phyloP scores from a whole-genome alignment of 2,329 filamentous ascomycete species.

The Dothideomycetes sp. region DNA sequence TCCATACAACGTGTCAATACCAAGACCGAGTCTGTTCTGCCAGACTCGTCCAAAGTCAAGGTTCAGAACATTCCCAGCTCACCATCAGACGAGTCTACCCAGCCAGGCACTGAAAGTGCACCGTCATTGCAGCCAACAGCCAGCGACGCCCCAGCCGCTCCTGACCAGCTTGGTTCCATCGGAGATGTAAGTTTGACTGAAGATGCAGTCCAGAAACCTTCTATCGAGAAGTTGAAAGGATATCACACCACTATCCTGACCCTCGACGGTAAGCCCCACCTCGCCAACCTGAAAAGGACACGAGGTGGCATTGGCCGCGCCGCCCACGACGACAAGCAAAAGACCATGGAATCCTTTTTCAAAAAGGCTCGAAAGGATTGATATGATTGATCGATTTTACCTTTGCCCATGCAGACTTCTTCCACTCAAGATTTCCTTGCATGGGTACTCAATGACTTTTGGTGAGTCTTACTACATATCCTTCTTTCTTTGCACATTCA shows the following conservation, averaged over 20 bases:
- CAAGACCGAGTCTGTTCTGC: background rate
- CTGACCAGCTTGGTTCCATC: background rate
- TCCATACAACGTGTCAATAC: background rate
- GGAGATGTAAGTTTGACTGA: slow-evolving; percentile 8
- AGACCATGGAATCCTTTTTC: slow-evolving; percentile 70
- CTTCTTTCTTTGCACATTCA: slow-evolving; percentile 7
- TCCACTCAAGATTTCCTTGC: background rate
- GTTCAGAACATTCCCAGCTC: too few species aligned
- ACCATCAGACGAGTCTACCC: too few species aligned
- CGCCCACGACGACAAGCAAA: slow-evolving; percentile 65
- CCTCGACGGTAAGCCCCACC: slow-evolving; percentile 63
- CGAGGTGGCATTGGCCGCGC: slow-evolving; percentile 74
- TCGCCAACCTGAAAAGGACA: slow-evolving; percentile 66
- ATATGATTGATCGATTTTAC: too few species aligned
- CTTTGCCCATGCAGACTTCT: background rate
- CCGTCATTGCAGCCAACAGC: background rate
- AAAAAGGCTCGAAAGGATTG: slow-evolving; percentile 44
- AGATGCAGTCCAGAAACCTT: background rate
- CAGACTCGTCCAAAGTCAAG: too few species aligned
- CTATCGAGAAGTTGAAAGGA: slow-evolving; percentile 16
- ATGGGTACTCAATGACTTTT: background rate
- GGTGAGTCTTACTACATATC: slow-evolving; percentile 21
- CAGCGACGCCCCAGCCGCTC: background rate
- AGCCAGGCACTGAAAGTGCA: too few species aligned
- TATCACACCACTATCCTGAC: slow-evolving; percentile 46